Evolutionary conservation across 768 basidiomycete genomes (phyloP).

Genomic region (Tylopilus sp.): DNA sequence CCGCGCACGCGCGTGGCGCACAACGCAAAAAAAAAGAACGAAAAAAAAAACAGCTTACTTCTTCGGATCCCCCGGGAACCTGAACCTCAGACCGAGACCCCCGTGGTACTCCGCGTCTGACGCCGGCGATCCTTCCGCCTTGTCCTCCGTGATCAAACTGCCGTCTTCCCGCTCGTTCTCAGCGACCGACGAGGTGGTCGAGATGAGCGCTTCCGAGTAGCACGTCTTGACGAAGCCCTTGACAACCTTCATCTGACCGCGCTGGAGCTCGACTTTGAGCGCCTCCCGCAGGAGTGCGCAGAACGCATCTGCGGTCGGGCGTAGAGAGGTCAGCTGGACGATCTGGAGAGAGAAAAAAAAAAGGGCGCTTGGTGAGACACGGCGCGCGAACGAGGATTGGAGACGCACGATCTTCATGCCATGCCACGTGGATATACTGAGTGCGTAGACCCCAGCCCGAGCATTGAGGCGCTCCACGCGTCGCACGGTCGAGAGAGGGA

Average conservation of each 20-base stretch:
- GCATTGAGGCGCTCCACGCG: conserved; percentile 93
- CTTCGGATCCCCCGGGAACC: conserved; percentile 89
- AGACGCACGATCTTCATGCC: conserved; percentile 78
- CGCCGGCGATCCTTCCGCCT: conserved; percentile 43
- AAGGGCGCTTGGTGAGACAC: conserved; percentile 1
- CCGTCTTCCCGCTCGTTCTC: conserved; percentile 71
- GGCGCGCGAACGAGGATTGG: conserved; percentile 1
- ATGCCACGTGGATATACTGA: conserved; percentile 93
- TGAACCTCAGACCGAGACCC: conserved; percentile 78
- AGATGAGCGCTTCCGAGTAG: conserved; percentile 88
- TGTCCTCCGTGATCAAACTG: conserved; percentile 49
- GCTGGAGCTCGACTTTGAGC: conserved; percentile 84
- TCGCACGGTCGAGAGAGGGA: conserved; percentile 89
- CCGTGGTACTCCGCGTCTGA: conserved; percentile 64
- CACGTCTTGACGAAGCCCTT: conserved; percentile 89
- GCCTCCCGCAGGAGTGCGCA: conserved; percentile 85
- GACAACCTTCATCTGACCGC: conserved; percentile 90
- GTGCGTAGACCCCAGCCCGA: conserved; percentile 92
- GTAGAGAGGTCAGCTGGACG: conserved; percentile 88
- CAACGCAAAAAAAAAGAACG: too few species aligned
- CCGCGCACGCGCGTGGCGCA: not conserved
- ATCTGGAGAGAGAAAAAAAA: too few species aligned
- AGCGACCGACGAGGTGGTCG: conserved; percentile 49
- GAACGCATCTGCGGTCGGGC: conserved; percentile 92
- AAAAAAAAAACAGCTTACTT: conserved; percentile 63